Conservation (phyloP, 129 eudicot species). For the Silybum marianum region DNA sequence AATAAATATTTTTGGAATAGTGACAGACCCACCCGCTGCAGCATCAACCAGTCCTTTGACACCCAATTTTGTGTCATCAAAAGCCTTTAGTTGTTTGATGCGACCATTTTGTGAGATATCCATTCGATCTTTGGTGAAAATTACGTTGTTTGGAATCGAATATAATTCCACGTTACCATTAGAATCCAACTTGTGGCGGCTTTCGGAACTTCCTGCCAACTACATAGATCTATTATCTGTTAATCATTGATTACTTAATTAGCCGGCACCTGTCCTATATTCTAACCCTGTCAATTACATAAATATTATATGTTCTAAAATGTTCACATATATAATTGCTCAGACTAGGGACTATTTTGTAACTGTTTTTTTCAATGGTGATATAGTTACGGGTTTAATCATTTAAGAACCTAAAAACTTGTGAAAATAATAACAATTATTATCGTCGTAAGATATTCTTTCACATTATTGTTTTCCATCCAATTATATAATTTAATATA, state of each 20-base stretch:
- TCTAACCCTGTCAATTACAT: not conserved
- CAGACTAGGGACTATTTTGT: too few species aligned
- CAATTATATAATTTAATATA: too few species aligned
- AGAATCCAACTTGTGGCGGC: not conserved
- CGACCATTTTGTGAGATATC: slow-evolving; percentile 22
- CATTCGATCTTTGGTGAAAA: slow-evolving; percentile 7
- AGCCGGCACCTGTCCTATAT: not conserved
- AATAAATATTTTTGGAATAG: slow-evolving; percentile 29
- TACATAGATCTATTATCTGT: not conserved
- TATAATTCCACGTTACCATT: not conserved
- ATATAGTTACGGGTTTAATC: too few species aligned
- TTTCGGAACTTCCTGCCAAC: not conserved
- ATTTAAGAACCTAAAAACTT: too few species aligned
- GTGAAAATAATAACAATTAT: too few species aligned
- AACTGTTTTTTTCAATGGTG: too few species aligned
- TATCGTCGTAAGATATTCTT: too few species aligned
- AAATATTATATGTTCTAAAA: too few species aligned
- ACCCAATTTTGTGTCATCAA: slow-evolving; percentile 34
- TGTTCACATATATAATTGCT: too few species aligned
- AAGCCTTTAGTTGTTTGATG: slow-evolving; percentile 26
- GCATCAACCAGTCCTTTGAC: slow-evolving; percentile 39
- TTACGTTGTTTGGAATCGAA: not conserved
- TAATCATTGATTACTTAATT: not conserved
- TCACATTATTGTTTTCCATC: too few species aligned
- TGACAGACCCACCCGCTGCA: slow-evolving; percentile 18